Evolutionary conservation across 2,329 filamentous ascomycete species (phyloP), one percentile per base, ranked within the genome.

Genomic region (Myriangium duriaei): DNA sequence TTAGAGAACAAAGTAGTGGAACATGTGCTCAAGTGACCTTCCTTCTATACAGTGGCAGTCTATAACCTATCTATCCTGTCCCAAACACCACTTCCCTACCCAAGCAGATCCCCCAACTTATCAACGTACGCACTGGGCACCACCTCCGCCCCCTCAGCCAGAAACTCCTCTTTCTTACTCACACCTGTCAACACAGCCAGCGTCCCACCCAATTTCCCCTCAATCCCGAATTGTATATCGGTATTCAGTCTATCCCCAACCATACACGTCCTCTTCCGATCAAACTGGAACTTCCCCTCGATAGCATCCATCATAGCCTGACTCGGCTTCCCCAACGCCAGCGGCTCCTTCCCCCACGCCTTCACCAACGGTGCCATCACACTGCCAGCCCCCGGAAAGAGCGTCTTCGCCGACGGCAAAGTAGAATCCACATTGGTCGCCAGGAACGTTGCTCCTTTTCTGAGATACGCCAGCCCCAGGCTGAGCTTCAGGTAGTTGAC

Each of bases 291-390:
- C 61, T 93, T 94, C 42, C 88, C 88, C 66, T 96, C 88, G 41
- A 98, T 81, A 3, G 91, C 86, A 58, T 96, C 88, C 88, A 98
- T 94, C 91, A 98, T 98, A 3, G 88, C 88, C 65, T 94, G 86
- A 56, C 85, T 94, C 3, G 91, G 91, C 64, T 98, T 98, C 1
- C 91, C 91, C 29, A 96, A 64, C 3, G 83, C 77, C 19, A 85
- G 61, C 1, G 91, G 88, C 51, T 81, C 69, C 55, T 74, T 62
- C 3, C 70, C 70, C 12, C 62, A 63, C 3, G 65, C 63, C 46
- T 81, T 80, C 38, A 79, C 68, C 42, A 98, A 62, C 2, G 86
- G 84, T 16, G 83, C 76, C 34, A 79, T 78, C 46, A 84, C 79
- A 2, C 83, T 80, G 1, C 91, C 91, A 1, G 91, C 91, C 5